Evolutionary conservation across 805 yeast genomes (phyloP), one percentile per base, ranked within the genome.

Genomic region (Kluyveromyces lactis): DNA sequence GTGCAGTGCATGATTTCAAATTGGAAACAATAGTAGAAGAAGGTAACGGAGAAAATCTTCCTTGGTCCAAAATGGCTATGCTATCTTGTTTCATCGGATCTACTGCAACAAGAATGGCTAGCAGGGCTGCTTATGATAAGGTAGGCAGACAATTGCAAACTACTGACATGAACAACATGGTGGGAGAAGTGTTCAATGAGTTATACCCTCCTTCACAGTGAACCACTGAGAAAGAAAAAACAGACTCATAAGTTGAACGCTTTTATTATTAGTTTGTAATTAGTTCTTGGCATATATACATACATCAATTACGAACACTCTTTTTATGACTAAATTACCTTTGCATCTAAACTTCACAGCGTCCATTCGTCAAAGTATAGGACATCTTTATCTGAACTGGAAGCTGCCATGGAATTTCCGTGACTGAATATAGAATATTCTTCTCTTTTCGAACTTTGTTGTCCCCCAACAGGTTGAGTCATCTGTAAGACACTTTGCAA

Each of bases 131-230:
- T 0, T 92, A 68, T 51, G 62, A 65, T 15, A 67, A 68, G 36
- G 70, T 77, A 42, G 84, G 85, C 1, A 65, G 97, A 36, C 72
- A 92, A 3, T 79, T 86, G 85, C 86, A 85, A 52, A 86, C 98
- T 0, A 75, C 86, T 3, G 85, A 89, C 55, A 64, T 90, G 23
- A 87, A 86, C 44, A 69, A 73, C 36, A 72, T 68, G 43, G 77
- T 92, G 18, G 81, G 82, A 1, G 67, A 64, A 6, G 79, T 87
- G 0, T 89, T 73, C 55, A 59, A 52, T n/a, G 69, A 66, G 38
- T 42, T 76, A 3, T 74, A 68, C 21, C 27, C 27, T 15, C 16
- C 30, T 11, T 27, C 30, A 21, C 24, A n/a, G n/a, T n/a, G n/a
- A n/a, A n/a, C n/a, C n/a, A n/a, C n/a, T n/a, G n/a, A n/a, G n/a